A percentile compares a stretch with the other conserved stretches of the same genome.
These are phyloP conservation scores for Singerocomus inundabilis DNA, from an alignment of 1,284 basidiomycete species.

Conservation along the genomic window DNA sequence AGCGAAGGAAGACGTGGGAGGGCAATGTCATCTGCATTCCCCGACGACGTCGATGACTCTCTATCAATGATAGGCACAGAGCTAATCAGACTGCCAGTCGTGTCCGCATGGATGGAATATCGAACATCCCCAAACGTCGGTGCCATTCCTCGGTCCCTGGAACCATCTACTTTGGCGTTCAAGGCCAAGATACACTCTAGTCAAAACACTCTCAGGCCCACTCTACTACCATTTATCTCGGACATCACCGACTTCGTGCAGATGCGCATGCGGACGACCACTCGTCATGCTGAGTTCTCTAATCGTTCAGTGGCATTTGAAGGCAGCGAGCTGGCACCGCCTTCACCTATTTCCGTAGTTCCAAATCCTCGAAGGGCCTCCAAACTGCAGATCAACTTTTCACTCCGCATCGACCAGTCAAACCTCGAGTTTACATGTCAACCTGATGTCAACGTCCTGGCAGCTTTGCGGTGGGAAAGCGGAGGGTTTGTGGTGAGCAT, in stretches of 20 bases:
- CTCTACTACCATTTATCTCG: slow-evolving; percentile 79
- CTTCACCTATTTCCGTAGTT: slow-evolving; percentile 10
- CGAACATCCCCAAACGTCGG: slow-evolving; percentile 49
- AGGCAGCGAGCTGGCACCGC: slow-evolving; percentile 7
- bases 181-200: slow-evolving; percentile 84
- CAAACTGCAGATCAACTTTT: slow-evolving; percentile 73
- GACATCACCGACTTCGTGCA: slow-evolving; percentile 69
- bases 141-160: slow-evolving; percentile 28
- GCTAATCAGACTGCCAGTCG: slow-evolving; percentile 70
- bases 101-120: slow-evolving; percentile 86
- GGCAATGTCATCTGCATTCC: slow-evolving; percentile 35
- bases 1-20: slow-evolving; percentile 42
- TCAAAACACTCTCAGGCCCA: slow-evolving; percentile 78
- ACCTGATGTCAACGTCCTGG: slow-evolving; percentile 86
- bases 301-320: background rate
- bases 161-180: slow-evolving; percentile 65
- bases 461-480: slow-evolving; percentile 85
- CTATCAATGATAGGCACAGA: slow-evolving; percentile 54
- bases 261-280: slow-evolving; percentile 51
- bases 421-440: slow-evolving; percentile 81
- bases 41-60: slow-evolving; percentile 48
- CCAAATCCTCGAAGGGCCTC: slow-evolving; percentile 33
- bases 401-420: slow-evolving; percentile 86
- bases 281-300: slow-evolving; percentile 8
- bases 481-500: slow-evolving; percentile 84